Evolutionary conservation across 305 asterid genomes (phyloP).

Genomic region (Fraxinus angustifolia): DNA sequence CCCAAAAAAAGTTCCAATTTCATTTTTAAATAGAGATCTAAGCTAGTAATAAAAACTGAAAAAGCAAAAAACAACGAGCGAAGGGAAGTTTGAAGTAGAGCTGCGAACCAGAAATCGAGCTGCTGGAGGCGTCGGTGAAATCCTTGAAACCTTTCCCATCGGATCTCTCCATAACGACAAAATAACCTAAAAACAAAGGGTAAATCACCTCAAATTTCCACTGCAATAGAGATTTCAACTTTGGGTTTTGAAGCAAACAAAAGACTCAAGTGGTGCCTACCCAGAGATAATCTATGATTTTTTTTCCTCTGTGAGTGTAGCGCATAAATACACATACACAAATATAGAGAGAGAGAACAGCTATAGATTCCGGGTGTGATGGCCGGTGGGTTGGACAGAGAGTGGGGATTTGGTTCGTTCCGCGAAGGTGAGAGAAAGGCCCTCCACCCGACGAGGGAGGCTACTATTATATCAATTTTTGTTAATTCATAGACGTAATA

Average conservation of each 20-base stretch:
- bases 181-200: constrained; percentile 20
- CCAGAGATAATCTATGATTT: constrained; percentile 15
- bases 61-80: background rate
- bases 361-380: background rate
- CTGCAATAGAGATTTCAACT: background rate
- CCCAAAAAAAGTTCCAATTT: background rate
- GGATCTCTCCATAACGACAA: constrained; percentile 61
- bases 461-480: background rate
- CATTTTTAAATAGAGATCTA: constrained; percentile 1
- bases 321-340: background rate
- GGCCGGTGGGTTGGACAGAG: background rate
- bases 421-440: background rate
- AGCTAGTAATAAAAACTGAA: constrained; percentile 5
- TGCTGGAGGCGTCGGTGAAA: constrained; percentile 40
- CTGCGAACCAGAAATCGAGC: constrained; percentile 60
- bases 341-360: constrained; percentile 11
- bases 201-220: background rate
- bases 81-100: constrained; percentile 19
- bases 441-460: background rate
- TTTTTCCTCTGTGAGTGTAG: constrained; percentile 4
- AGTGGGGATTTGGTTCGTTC: constrained; percentile 11
- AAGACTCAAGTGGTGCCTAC: constrained; percentile 25
- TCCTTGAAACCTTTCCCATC: constrained; percentile 41
- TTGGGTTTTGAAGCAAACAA: constrained; percentile 40
- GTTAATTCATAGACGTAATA: background rate